Base-by-base conservation (phyloP, 345 rosid species). In the Eutrema yunnanense region DNA sequence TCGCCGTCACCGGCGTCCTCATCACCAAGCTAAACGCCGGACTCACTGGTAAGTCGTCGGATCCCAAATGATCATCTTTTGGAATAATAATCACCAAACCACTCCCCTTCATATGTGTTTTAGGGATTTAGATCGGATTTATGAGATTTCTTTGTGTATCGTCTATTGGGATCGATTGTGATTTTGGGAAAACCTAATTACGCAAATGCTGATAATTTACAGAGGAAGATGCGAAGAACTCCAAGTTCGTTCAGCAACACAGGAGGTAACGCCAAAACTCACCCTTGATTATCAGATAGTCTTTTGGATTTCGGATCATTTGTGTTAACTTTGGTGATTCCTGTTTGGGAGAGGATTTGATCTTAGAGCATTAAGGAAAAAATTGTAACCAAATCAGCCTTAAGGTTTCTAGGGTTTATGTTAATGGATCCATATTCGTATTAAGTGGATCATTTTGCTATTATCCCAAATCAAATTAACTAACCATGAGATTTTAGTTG, bases 171-270 rank as follows among this genome's bases (percentile, higher is more conserved):
- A 3, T 55, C 16, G 1, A 44, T 53, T 40, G 4, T 11, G 30
- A 52, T 55, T 40, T 9, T 32, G 29, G 8, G 16, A 53, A 16
- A 44, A 11, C 53, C 71, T 63, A 42, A 71, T 43, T 10, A 2
- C 0, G 9, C 5, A 8, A 22, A 22, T 22, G 26, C 26, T 22
- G 26, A 22, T 72, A 22, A 30, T 41, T 42, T 75, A 47, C 84
- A 93, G 98, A 93, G 85, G 98, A 90, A 67, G 93, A 93, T 59
- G 96, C 92, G 3, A 90, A 93, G 80, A 87, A 88, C 34, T 93
- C 97, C 0, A 80, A 79, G 6, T 93, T 93, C 69, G 97, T 83
- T 43, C 93, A 88, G 82, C 84, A 84, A 81, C 98, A 93, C 81
- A 88, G 79, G 71, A 85, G 79, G 98, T 88, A 69, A 51, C 16